Conservation (phyloP, 345 rosid species). For the Brassica nigra region DNA sequence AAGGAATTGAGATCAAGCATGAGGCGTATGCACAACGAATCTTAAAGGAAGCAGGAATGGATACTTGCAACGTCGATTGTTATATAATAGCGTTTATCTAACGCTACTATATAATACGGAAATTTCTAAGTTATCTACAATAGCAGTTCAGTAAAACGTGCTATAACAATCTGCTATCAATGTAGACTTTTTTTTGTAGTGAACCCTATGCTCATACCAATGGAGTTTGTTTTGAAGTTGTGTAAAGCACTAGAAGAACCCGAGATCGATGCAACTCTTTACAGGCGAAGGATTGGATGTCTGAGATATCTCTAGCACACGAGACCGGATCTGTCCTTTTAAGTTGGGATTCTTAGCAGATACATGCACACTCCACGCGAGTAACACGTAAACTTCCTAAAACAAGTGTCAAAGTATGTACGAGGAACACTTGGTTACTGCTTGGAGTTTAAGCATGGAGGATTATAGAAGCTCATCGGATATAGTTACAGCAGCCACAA, state of each 20-base stretch:
- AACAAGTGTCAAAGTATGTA: background rate
- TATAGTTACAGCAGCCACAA: too few relatives aligned
- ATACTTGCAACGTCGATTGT: background rate
- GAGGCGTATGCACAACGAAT: background rate
- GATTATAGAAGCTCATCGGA: too few relatives aligned
- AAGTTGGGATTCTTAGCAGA: background rate
- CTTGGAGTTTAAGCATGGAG: background rate
- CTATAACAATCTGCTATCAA: too few relatives aligned
- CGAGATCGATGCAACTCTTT: background rate
- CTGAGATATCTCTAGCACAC: background rate
- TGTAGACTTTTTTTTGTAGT: too few relatives aligned
- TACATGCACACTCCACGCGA: background rate
- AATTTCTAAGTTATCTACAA: too few relatives aligned
- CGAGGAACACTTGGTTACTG: background rate
- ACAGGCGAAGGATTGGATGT: background rate
- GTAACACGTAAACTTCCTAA: background rate
- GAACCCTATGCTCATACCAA: background rate
- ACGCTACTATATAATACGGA: too few relatives aligned
- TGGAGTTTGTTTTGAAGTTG: background rate
- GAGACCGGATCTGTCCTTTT: background rate
- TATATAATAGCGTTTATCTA: too few relatives aligned
- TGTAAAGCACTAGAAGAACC: background rate
- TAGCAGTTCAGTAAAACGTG: too few relatives aligned
- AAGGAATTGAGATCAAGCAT: background rate
- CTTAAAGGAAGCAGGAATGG: background rate